These are phyloP conservation scores for Colletotrichum magnum DNA, from an alignment of 2,329 filamentous ascomycete species.

Conservation along the genomic window DNA sequence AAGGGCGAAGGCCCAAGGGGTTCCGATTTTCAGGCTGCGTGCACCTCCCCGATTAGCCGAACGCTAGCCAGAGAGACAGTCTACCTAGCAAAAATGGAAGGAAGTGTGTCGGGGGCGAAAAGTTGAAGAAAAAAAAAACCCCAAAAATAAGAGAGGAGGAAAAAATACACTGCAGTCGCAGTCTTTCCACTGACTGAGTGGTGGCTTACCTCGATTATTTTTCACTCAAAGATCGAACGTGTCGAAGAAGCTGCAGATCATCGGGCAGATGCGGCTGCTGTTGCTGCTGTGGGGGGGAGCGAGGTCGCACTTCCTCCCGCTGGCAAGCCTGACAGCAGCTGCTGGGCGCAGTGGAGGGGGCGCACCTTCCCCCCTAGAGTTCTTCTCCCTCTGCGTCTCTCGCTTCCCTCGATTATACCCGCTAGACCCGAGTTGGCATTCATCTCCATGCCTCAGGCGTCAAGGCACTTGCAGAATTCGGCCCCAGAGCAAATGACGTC, in stretches of 20 bases:
- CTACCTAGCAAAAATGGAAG: neutral
- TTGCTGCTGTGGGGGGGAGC: conserved; percentile 27
- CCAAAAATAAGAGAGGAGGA: no score
- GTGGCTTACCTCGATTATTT: no score
- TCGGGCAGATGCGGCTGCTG: conserved; percentile 40
- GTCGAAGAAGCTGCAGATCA: conserved; percentile 36
- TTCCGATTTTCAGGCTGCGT: neutral
- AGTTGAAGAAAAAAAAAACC: no score
- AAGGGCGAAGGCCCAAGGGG: conserved; percentile 14
- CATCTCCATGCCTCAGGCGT: conserved; percentile 30
- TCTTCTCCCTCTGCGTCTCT: conserved; percentile 20
- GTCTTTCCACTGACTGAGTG: no score
- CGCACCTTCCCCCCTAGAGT: neutral
- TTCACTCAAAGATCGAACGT: neutral
- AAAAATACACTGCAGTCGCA: no score
- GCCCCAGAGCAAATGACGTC: conserved; percentile 33
- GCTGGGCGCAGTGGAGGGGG: neutral
- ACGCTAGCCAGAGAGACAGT: neutral
- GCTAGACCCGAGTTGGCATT: conserved; percentile 26
- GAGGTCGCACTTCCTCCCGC: conserved; percentile 21
- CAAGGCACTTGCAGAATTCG: conserved; percentile 30
- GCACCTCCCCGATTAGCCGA: conserved; percentile 25
- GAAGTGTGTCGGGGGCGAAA: neutral
- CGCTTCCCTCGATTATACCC: conserved; percentile 25
- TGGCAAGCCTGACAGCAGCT: neutral